Conservation (phyloP, 2,329 filamentous ascomycete species). For the Colletotrichum eremochloae region DNA sequence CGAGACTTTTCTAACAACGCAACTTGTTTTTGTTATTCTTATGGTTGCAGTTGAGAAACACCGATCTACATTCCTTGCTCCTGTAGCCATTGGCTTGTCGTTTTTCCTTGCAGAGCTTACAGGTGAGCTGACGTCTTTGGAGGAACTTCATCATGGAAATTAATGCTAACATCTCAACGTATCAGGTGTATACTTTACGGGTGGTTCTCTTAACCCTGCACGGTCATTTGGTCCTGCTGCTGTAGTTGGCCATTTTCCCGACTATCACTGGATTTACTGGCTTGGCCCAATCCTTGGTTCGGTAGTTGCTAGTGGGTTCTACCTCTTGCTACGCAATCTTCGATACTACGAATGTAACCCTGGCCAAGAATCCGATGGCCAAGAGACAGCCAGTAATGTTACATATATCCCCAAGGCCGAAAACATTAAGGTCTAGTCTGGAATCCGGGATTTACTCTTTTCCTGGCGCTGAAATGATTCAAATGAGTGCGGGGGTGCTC, state of each 20-base stretch:
- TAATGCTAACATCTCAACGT: constrained; percentile 3
- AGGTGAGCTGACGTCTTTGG: constrained; percentile 44
- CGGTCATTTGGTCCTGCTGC: constrained; percentile 65
- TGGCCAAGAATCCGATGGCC: constrained; percentile 58
- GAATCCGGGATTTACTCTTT: not conserved
- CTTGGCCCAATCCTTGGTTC: constrained; percentile 65
- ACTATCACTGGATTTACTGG: constrained; percentile 69
- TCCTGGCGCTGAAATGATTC: too few species aligned
- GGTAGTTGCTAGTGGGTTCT: constrained; percentile 62
- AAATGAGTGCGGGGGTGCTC: not conserved
- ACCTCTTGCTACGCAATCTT: constrained; percentile 63
- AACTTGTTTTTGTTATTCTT: constrained; percentile 74
- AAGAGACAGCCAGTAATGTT: not conserved
- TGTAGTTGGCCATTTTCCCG: constrained; percentile 55
- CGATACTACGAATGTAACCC: constrained; percentile 66
- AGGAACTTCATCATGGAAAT: too few species aligned
- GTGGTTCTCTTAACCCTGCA: constrained; percentile 64
- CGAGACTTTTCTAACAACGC: constrained; percentile 74
- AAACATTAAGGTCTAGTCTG: not conserved
- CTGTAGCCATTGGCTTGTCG: constrained; percentile 78
- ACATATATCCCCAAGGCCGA: not conserved
- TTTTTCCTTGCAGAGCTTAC: constrained; percentile 72
- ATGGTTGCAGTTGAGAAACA: constrained; percentile 82
- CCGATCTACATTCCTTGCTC: constrained; percentile 77
- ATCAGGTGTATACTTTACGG: constrained; percentile 59